Conservation (phyloP, 306 rosid species). For the Argentina anserina region DNA sequence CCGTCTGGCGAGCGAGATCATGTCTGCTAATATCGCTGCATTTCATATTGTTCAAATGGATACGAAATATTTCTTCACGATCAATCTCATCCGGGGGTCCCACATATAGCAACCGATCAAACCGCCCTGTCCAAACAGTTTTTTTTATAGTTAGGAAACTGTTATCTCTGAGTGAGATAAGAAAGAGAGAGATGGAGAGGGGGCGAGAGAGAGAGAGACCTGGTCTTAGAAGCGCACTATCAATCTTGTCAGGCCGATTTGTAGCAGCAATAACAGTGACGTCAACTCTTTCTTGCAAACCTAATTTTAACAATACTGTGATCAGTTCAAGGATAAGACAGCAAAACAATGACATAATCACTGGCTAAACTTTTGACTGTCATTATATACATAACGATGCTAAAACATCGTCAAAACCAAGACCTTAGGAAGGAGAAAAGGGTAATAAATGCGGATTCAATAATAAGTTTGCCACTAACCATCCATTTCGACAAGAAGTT, state of each 20-base stretch:
- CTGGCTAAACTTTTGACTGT: background rate
- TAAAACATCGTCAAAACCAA: background rate
- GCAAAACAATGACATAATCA: background rate
- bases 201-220: constrained; percentile 35
- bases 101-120: constrained; percentile 80
- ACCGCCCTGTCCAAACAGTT: constrained; percentile 59
- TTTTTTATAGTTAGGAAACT: constrained; percentile 11
- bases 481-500: constrained; percentile 87
- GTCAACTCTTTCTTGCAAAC: constrained; percentile 76
- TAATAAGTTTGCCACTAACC: constrained; percentile 52
- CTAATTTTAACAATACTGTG: constrained; percentile 36
- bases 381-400: background rate
- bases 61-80: constrained; percentile 72
- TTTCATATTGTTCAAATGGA: constrained; percentile 74
- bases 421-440: background rate
- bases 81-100: constrained; percentile 82
- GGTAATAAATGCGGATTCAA: background rate
- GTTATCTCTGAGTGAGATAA: constrained; percentile 1
- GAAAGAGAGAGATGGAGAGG: background rate
- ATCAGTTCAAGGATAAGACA: constrained; percentile 12
- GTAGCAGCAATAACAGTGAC: constrained; percentile 94
- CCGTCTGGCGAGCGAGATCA: constrained; percentile 59
- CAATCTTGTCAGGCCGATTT: constrained; percentile 90
- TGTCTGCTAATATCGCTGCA: constrained; percentile 51
- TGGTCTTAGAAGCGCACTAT: constrained; percentile 86